Base-by-base conservation (phyloP, 2,329 filamentous ascomycete genomes). In the Aspergillus novofumigatus region DNA sequence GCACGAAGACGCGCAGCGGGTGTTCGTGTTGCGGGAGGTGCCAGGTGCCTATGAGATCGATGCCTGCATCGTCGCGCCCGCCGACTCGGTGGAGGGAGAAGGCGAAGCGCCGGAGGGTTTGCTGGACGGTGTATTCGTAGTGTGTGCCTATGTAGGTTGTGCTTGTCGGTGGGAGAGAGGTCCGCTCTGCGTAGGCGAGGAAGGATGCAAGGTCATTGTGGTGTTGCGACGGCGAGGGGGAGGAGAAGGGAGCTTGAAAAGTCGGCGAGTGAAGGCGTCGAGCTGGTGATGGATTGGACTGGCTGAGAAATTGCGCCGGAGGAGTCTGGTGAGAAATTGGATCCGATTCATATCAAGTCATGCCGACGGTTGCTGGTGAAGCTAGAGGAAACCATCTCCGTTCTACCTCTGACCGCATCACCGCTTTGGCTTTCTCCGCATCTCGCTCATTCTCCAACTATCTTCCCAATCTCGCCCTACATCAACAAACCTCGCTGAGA, bases 21-120 rank as follows among this genome's bases (percentile, higher is more conserved):
- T 68, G 62, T 52, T 65, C 59, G 47, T 59, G 60, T n/a, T 61
- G 58, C 1, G 76, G 77, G 1, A 78, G 61, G 53, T 74, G 68
- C 78, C 78, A 80, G 47, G 73, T 73, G 49, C 77, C 78, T 6
- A 77, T 62, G 3, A 80, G 75, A 57, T 80, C 78, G 57, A 79
- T 77, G 51, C 78, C 78, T 44, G 70, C 70, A 61, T 80, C 78
- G 17, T 73, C 71, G 56, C 76, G 73, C 45, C 77, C 77, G 62
- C 78, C 78, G 47, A 77, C 71, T 32, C 77, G 77, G 57, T 71
- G 64, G 1, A 80, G 71, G 17, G 66, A 58, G 57, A 80, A 71
- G n/a, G 69, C 71, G 35, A 71, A 74, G 23, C 63, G 67, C 35
- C 69, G 74, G 20, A 80, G 72, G 38, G 69, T 72, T 29, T 68